phyloP scores from a whole-genome alignment of 2,329 filamentous ascomycete species.

The Neoscytalidium dimidiatum region DNA sequence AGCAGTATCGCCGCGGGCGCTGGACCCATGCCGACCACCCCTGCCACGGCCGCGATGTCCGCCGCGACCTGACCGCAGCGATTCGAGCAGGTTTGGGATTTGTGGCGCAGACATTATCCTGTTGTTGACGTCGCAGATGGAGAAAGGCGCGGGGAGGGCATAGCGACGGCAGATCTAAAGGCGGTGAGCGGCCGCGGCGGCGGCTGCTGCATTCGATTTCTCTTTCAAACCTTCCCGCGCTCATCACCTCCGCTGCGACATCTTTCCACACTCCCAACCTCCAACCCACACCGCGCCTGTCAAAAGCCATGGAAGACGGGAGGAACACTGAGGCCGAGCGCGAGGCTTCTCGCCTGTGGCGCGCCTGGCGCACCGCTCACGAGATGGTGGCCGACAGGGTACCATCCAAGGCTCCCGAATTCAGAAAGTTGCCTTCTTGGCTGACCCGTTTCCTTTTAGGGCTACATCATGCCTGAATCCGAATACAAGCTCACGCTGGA shows the following conservation, averaged over 20 bases:
- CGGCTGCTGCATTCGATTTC: conserved; percentile 20
- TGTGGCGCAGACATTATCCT: conserved; percentile 66
- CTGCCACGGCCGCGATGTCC: conserved; percentile 51
- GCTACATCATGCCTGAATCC: conserved; percentile 87
- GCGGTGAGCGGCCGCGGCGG: conserved; percentile 26
- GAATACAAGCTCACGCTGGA: conserved; percentile 85
- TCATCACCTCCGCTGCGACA: conserved; percentile 4
- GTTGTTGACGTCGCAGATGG: conserved; percentile 12
- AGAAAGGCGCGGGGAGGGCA: background rate
- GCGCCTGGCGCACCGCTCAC: conserved; percentile 88
- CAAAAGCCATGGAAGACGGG: conserved; percentile 25
- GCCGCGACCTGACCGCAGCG: conserved; percentile 53
- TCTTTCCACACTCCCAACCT: background rate
- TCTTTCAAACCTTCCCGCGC: conserved; percentile 13
- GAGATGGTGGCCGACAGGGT: conserved; percentile 94
- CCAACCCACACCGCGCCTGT: conserved; percentile 3
- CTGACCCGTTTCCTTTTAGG: conserved; percentile 54
- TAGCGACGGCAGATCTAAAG: conserved; percentile 25
- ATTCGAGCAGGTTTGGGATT: conserved; percentile 76
- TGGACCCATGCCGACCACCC: conserved; percentile 29
- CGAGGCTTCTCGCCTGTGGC: conserved; percentile 71
- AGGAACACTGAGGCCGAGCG: conserved; percentile 24
- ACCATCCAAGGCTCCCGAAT: conserved; percentile 39
- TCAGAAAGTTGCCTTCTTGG: background rate
- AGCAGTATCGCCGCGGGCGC: conserved; percentile 7